phyloP scores from a whole-genome alignment of 2,329 filamentous ascomycete genomes.

The Fusarium falciforme region DNA sequence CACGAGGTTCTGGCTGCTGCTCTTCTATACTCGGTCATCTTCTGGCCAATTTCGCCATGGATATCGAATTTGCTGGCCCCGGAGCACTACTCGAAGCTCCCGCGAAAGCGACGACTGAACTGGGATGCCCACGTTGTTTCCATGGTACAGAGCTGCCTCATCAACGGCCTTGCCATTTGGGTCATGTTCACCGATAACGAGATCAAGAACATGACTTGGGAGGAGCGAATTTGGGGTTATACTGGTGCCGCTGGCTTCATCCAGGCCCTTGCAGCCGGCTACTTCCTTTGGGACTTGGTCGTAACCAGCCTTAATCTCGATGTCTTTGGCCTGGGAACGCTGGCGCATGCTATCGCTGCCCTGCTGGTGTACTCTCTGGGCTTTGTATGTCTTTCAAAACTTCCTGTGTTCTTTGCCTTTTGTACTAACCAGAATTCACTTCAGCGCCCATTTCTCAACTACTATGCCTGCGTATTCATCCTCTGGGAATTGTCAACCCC shows the following conservation, averaged over 20 bases:
- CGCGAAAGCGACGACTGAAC: constrained; percentile 74
- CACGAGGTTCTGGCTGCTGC: constrained; percentile 79
- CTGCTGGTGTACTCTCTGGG: constrained; percentile 80
- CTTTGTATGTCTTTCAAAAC: constrained; percentile 70
- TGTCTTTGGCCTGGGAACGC: constrained; percentile 80
- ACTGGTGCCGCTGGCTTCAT: constrained; percentile 78
- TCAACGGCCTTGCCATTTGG: constrained; percentile 80
- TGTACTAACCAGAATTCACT: background rate
- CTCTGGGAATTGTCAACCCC: constrained; percentile 89
- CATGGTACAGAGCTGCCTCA: constrained; percentile 79
- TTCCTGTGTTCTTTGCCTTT: background rate
- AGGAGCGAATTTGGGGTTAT: constrained; percentile 82
- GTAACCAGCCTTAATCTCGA: constrained; percentile 75
- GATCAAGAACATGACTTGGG: constrained; percentile 72
- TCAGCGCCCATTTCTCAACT: constrained; percentile 86
- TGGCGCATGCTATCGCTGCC: constrained; percentile 81
- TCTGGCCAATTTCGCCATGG: constrained; percentile 73
- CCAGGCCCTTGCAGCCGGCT: constrained; percentile 81
- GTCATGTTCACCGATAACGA: constrained; percentile 77
- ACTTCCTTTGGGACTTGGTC: constrained; percentile 86
- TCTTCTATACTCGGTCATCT: constrained; percentile 75
- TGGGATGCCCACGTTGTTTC: constrained; percentile 91
- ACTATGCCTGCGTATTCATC: constrained; percentile 83
- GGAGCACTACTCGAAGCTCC: constrained; percentile 71
- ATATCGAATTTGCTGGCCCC: constrained; percentile 73